phyloP scores from a whole-genome alignment of 2,329 filamentous ascomycete species.

The Fusarium poae region DNA sequence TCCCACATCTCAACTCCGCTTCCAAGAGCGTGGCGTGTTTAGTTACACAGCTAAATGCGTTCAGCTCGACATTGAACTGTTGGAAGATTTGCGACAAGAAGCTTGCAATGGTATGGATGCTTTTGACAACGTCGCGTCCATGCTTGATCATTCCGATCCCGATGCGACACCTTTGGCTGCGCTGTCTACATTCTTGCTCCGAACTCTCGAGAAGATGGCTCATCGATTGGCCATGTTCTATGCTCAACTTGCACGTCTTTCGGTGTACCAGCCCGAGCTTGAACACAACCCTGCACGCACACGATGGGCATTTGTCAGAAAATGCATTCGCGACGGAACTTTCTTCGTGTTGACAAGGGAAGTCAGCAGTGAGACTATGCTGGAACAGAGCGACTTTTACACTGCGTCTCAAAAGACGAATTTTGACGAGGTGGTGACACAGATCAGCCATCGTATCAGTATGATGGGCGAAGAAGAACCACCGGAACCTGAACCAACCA shows the following conservation, averaged over 20 bases:
- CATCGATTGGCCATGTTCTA: conserved; percentile 66
- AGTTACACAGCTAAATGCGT: conserved; percentile 63
- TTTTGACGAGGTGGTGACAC: conserved; percentile 39
- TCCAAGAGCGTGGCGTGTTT: conserved; percentile 66
- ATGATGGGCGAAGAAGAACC: neutral
- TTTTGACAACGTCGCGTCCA: conserved; percentile 59
- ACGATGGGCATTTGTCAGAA: conserved; percentile 64
- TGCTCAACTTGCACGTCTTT: conserved; percentile 62
- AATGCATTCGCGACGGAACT: conserved; percentile 63
- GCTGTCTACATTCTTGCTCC: conserved; percentile 62
- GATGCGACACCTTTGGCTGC: conserved; percentile 57
- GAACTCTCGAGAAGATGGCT: conserved; percentile 66
- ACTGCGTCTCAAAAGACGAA: conserved; percentile 25
- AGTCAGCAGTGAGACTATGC: conserved; percentile 29
- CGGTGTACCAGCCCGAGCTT: conserved; percentile 64
- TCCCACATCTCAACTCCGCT: conserved; percentile 59
- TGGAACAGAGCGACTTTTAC: neutral
- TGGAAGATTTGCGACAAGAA: conserved; percentile 67
- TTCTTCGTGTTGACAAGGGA: conserved; percentile 63
- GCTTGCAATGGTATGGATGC: conserved; percentile 68
- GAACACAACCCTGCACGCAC: conserved; percentile 66
- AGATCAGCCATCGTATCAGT: conserved; percentile 33
- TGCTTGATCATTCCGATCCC: conserved; percentile 48
- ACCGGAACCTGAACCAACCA: neutral
- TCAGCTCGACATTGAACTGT: conserved; percentile 64